These are phyloP conservation scores for Aspergillus mulundensis DNA, from an alignment of 495 filamentous ascomycete genomes.

Conservation along the genomic window DNA sequence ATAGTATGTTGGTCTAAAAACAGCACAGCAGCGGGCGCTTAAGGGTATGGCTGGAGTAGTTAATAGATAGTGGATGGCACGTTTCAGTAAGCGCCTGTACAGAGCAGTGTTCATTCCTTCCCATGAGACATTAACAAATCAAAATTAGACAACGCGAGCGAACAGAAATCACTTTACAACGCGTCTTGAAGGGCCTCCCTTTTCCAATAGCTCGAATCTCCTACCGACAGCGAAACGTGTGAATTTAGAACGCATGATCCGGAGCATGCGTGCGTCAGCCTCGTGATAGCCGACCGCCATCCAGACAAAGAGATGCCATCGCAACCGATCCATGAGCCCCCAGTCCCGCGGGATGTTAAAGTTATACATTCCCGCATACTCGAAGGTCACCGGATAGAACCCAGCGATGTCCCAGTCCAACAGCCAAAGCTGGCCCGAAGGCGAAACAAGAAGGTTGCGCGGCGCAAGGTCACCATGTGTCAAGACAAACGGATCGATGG, in stretches of 20 bases:
- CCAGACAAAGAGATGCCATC: conserved; percentile 19
- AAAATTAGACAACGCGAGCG: no score
- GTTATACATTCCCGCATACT: conserved; percentile 21
- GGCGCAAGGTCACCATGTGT: no score
- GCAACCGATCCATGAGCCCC: conserved; percentile 6
- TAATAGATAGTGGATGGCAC: no score
- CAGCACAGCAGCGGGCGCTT: no score
- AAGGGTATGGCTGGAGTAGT: no score
- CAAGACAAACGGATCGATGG: no score
- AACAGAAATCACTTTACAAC: no score
- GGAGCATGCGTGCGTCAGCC: conserved; percentile 3
- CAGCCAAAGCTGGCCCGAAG: conserved; percentile 13
- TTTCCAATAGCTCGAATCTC: conserved; percentile 13
- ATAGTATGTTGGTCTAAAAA: no score
- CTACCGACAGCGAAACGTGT: conserved; percentile 11
- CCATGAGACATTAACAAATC: no score
- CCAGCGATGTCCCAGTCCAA: conserved; percentile 20
- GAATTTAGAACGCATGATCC: conserved; percentile 11
- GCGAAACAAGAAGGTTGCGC: no score
- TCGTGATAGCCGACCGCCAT: conserved; percentile 15
- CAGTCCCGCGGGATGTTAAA: conserved; percentile 14
- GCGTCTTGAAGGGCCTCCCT: neutral
- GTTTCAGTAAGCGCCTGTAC: no score
- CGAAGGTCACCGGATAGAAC: conserved; percentile 18
- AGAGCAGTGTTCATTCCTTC: no score